Conservation (phyloP, 495 filamentous ascomycete genomes). For the Xylaria scruposa region DNA sequence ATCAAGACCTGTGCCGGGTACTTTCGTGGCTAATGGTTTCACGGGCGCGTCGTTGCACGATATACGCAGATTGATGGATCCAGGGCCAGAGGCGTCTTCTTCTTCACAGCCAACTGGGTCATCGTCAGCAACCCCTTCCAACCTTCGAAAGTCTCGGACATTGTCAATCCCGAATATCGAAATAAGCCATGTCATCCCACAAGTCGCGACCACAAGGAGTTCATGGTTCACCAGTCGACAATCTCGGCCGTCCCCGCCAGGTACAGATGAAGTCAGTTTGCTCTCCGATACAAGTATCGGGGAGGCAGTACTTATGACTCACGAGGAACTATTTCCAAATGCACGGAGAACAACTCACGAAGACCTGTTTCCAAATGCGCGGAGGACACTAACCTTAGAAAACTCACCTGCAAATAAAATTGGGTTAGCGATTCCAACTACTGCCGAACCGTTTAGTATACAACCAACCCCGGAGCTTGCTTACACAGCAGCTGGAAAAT, state of each 20-base stretch:
- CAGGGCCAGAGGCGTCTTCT: constrained; percentile 22
- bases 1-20: constrained; percentile 51
- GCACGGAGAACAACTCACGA: constrained; percentile 28
- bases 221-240: constrained; percentile 25
- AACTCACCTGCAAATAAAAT: constrained; percentile 37
- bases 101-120: neutral
- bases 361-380: constrained; percentile 25
- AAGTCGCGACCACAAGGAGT: constrained; percentile 33
- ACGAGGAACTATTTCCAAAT: constrained; percentile 31
- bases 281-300: constrained; percentile 41
- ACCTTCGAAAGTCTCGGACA: constrained; percentile 23
- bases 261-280: constrained; percentile 37
- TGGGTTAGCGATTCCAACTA: constrained; percentile 42
- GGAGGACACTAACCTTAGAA: constrained; percentile 5
- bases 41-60: constrained; percentile 28
- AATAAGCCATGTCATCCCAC: constrained; percentile 28
- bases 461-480: constrained; percentile 43
- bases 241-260: constrained; percentile 29
- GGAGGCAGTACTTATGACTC: constrained; percentile 33
- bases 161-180: constrained; percentile 22
- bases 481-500: constrained; percentile 30
- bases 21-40: constrained; percentile 38
- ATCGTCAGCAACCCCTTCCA: constrained; percentile 19
- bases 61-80: constrained; percentile 33
- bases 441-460: constrained; percentile 37